These are phyloP conservation scores for Albifimbria verrucaria DNA, from an alignment of 2,329 filamentous ascomycete genomes.

Conservation along the genomic window DNA sequence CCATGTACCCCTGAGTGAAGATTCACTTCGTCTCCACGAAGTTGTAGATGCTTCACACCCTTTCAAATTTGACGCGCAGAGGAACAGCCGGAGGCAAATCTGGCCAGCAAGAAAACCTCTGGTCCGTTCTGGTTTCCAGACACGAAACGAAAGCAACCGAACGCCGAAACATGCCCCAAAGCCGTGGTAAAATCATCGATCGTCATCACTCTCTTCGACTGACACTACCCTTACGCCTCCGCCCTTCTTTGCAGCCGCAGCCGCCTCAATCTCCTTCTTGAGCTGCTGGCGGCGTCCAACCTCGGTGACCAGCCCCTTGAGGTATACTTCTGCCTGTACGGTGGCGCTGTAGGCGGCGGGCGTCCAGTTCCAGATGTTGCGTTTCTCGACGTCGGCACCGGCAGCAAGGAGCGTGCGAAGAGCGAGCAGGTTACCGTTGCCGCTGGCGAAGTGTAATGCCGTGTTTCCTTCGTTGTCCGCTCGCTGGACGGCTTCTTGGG, in stretches of 20 bases:
- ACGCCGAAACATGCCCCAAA: neutral
- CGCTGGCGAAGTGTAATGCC: conserved; percentile 80
- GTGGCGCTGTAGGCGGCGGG: conserved; percentile 80
- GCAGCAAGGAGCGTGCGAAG: conserved; percentile 74
- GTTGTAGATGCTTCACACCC: too few relatives aligned
- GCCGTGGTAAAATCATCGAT: conserved; percentile 17
- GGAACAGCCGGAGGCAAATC: too few relatives aligned
- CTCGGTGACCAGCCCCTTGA: conserved; percentile 72
- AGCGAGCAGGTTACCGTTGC: conserved; percentile 75
- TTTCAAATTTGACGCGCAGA: too few relatives aligned
- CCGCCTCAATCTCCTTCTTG: conserved; percentile 37
- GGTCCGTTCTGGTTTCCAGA: too few relatives aligned
- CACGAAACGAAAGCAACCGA: too few relatives aligned
- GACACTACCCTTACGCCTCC: conserved; percentile 43
- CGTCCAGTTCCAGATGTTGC: conserved; percentile 77
- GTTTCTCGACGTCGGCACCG: conserved; percentile 69
- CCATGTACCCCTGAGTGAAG: too few relatives aligned
- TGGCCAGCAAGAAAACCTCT: too few relatives aligned
- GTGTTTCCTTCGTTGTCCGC: conserved; percentile 77
- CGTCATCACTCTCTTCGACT: conserved; percentile 28
- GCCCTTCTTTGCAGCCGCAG: conserved; percentile 37
- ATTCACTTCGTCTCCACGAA: too few relatives aligned
- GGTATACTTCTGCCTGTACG: conserved; percentile 79
- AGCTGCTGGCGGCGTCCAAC: conserved; percentile 54
- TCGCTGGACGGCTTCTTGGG: conserved; percentile 50